Evolutionary conservation across 2,329 filamentous ascomycete species (phyloP), one percentile per base, ranked within the genome.

Genomic region (Trichoderma hamatum): DNA sequence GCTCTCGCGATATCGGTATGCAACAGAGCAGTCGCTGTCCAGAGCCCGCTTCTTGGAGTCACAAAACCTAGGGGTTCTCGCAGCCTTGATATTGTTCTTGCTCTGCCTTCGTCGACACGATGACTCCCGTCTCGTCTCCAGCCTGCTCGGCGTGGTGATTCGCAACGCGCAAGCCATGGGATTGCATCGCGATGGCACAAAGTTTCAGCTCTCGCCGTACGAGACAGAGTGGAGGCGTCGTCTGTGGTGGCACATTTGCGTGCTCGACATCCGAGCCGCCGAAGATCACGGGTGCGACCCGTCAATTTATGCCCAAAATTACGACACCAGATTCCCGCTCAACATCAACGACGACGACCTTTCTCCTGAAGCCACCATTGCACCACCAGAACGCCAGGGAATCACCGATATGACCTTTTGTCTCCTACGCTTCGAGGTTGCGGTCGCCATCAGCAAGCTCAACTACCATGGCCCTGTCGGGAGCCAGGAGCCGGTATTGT

Each of bases 371-470:
- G 49, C 43, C 30, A 59, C 39, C 5, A 54, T 21, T 26, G 19
- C 52, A 7, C 56, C 34, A n/a, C 28, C 56, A 10, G 69, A 69
- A 28, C 61, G 61, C 3, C 21, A 19, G 5, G 67, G 36, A 43
- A 24, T 34, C 19, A 67, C 69, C 16, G 67, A 71, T n/a, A 71
- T 71, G 69, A 67, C 68, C 11, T 69, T 72, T 43, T 72, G 65
- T 26, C 55, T 72, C 19, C 36, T 72, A 54, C 62, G 70, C 24
- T 72, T 43, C 49, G 70, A 72, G 62, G 67, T 62, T 13, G 55
- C 58, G n/a, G 36, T 30, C 7, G 32, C 54, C 13, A 30, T 59
- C n/a, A 49, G 65, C 16, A 68, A 59, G 28, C 54, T 68, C 19
- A 67, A 58, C 59, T 68, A 70, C 51, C 58, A 58, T 30, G 39